A percentile compares a stretch with the other conserved stretches of the same genome.
phyloP scores from a whole-genome alignment of 2,329 filamentous ascomycete genomes.

The Aspergillus floridensis region DNA sequence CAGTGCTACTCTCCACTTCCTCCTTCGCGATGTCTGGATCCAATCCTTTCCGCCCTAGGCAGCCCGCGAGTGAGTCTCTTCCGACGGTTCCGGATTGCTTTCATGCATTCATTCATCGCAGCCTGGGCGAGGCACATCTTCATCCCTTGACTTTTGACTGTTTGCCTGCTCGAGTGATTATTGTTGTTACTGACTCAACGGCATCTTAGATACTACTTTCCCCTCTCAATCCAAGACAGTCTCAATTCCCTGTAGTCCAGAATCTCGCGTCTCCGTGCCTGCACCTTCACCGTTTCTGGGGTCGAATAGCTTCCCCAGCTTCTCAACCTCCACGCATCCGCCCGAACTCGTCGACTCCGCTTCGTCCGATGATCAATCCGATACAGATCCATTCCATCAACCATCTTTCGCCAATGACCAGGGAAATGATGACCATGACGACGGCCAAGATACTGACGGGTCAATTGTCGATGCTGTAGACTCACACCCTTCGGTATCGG shows the following conservation, averaged over 20 bases:
- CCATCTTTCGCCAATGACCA: constrained; percentile 28
- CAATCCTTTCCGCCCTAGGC: constrained; percentile 52
- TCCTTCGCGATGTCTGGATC: constrained; percentile 45
- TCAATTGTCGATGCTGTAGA: not conserved
- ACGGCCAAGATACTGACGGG: not conserved
- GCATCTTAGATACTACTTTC: not conserved
- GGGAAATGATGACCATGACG: constrained; percentile 14
- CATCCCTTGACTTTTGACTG: constrained; percentile 5
- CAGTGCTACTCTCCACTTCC: constrained; percentile 18
- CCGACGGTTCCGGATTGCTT: constrained; percentile 16
- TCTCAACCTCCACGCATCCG: constrained; percentile 23
- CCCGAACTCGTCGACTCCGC: constrained; percentile 26
- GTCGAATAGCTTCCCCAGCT: constrained; percentile 15
- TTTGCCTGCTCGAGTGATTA: constrained; percentile 2
- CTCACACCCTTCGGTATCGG: constrained; percentile 4
- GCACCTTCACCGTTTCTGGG: constrained; percentile 19
- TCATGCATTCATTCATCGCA: constrained; percentile 3
- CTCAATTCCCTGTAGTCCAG: not conserved
- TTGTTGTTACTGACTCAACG: not conserved
- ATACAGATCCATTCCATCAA: constrained; percentile 40
- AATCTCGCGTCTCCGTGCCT: constrained; percentile 11
- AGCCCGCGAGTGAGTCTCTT: constrained; percentile 32
- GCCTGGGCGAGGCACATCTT: constrained; percentile 1
- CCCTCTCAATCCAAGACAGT: not conserved
- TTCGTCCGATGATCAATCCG: constrained; percentile 33